Evolutionary conservation across 2,329 filamentous ascomycete genomes (phyloP).

Genomic region (Macrophomina pseudophaseolina): DNA sequence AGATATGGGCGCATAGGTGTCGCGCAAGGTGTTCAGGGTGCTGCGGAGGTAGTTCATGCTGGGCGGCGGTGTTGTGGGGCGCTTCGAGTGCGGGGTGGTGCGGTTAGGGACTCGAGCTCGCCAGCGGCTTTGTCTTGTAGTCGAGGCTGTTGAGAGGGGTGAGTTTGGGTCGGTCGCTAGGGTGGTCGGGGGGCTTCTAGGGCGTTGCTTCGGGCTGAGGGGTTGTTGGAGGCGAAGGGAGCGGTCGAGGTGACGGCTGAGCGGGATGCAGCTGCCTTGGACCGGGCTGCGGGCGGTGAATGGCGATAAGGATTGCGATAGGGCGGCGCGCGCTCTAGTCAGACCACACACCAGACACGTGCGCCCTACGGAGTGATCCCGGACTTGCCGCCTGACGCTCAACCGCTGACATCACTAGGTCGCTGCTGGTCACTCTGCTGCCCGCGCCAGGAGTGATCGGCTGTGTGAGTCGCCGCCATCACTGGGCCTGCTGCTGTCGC

Average conservation of each 20-base stretch:
- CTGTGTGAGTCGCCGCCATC: background rate
- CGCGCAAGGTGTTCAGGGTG: constrained; percentile 87
- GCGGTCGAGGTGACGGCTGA: constrained; percentile 22
- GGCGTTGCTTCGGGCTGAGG: background rate
- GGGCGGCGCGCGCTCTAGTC: too few species aligned
- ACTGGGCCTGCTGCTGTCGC: background rate
- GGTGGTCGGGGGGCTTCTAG: background rate
- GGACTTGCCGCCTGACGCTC: constrained; percentile 1
- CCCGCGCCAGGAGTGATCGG: constrained; percentile 2
- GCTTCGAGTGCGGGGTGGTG: constrained; percentile 17
- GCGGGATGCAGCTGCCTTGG: constrained; percentile 21
- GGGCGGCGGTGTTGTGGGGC: constrained; percentile 24
- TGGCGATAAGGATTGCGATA: too few species aligned
- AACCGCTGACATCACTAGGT: constrained; percentile 7
- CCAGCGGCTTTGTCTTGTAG: constrained; percentile 5
- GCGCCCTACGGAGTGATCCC: constrained; percentile 2
- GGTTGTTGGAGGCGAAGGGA: constrained; percentile 21
- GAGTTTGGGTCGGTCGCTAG: background rate
- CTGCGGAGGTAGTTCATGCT: constrained; percentile 87
- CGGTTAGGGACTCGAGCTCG: constrained; percentile 5
- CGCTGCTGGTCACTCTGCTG: background rate
- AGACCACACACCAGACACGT: too few species aligned
- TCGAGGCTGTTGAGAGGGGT: background rate
- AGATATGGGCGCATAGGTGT: constrained; percentile 86
- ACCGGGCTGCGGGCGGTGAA: constrained; percentile 1